Conservation (phyloP, 164 flowering plant genomes). For the Vitis rupestris region DNA sequence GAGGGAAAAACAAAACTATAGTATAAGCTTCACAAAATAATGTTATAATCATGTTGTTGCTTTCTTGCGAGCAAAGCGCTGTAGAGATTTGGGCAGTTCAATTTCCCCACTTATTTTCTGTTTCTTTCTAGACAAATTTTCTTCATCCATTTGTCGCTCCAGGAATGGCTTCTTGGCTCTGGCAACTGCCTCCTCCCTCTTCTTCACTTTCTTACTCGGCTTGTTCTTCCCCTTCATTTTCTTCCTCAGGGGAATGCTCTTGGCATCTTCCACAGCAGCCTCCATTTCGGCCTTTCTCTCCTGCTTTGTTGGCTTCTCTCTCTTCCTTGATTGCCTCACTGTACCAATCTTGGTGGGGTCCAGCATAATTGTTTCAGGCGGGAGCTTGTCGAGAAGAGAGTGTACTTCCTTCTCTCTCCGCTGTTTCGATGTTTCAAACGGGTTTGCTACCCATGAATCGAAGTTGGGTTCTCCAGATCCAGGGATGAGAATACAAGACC, state of each 20-base stretch:
- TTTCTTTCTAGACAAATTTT: slow-evolving; percentile 33
- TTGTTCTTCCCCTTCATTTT: slow-evolving; percentile 92
- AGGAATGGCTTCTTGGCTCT: slow-evolving; percentile 74
- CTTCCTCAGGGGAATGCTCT: slow-evolving; percentile 42
- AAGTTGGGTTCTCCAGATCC: slow-evolving; percentile 98
- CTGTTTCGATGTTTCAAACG: slow-evolving; percentile 81
- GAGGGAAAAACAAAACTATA: no score
- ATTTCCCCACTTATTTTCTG: slow-evolving; percentile 38
- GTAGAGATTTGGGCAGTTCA: slow-evolving; percentile 54
- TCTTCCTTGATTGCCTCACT: slow-evolving; percentile 47
- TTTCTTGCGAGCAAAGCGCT: slow-evolving; percentile 55
- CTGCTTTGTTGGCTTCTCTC: slow-evolving; percentile 51
- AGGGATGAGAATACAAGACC: slow-evolving; percentile 79
- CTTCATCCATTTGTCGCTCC: slow-evolving; percentile 45
- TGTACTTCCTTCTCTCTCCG: slow-evolving; percentile 82
- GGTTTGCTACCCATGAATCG: slow-evolving; percentile 91
- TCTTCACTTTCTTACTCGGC: slow-evolving; percentile 61
- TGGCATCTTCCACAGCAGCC: slow-evolving; percentile 63
- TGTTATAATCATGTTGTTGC: not conserved
- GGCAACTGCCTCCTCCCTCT: slow-evolving; percentile 50
- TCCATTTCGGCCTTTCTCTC: slow-evolving; percentile 76
- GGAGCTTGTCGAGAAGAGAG: slow-evolving; percentile 85
- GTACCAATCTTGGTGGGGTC: slow-evolving; percentile 80
- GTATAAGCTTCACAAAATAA: no score
- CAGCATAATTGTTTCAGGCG: slow-evolving; percentile 88